Conservation (phyloP, 2,329 filamentous ascomycete genomes). For the Microdochium paspali region DNA sequence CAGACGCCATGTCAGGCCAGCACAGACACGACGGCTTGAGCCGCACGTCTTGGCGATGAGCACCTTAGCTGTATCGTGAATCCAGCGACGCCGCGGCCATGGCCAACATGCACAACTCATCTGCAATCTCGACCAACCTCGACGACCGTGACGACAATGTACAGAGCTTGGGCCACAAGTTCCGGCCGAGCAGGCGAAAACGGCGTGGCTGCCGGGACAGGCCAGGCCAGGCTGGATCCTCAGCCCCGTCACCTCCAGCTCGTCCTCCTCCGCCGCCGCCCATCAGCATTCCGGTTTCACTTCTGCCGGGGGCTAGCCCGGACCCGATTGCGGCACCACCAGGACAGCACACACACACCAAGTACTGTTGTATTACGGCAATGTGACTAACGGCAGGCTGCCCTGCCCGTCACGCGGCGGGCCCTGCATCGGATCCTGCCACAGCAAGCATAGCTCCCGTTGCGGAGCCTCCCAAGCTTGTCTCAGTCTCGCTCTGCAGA, state of each 20-base stretch:
- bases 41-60: too few species aligned
- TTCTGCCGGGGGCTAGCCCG: background rate
- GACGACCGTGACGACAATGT: background rate
- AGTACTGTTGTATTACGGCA: background rate
- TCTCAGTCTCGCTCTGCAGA: background rate
- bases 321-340: background rate
- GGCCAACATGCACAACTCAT: too few species aligned
- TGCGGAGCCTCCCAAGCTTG: background rate
- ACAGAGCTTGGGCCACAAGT: background rate
- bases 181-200: background rate
- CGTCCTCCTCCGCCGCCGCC: background rate
- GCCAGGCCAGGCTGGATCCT: background rate
- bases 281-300: background rate
- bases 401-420: background rate
- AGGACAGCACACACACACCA: background rate
- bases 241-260: background rate
- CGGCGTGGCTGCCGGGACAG: background rate
- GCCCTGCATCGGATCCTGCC: background rate
- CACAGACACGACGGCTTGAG: too few species aligned
- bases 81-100: too few species aligned
- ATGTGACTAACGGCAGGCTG: background rate
- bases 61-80: too few species aligned
- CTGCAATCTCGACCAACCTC: too few species aligned
- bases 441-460: too few species aligned
- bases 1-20: too few species aligned